Conservation (phyloP, 2,329 filamentous ascomycete species). For the Trichophyton benhamiae region DNA sequence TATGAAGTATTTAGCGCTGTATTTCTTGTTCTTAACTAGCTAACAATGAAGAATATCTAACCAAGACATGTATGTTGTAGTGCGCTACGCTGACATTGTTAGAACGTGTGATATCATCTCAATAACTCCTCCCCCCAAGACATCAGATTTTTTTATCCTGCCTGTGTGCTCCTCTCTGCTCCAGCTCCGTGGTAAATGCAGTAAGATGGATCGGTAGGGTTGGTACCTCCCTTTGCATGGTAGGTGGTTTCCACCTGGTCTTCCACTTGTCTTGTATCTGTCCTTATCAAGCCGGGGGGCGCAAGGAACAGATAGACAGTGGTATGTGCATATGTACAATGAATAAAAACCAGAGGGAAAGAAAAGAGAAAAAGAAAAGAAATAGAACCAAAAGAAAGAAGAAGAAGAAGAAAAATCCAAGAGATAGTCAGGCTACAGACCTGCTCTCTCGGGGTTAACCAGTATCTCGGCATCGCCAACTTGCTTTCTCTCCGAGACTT, state of each 20-base stretch:
- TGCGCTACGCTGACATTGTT: not conserved
- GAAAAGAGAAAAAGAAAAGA: not conserved
- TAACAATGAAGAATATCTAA: not conserved
- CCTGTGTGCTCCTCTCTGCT: not conserved
- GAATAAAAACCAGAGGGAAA: not conserved
- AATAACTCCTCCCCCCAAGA: not conserved
- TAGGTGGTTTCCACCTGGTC: not conserved
- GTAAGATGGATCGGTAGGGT: not conserved
- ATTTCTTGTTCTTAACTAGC: not conserved
- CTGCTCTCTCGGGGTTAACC: constrained; percentile 43
- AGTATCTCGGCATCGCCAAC: constrained; percentile 77
- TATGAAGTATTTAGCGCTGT: not conserved
- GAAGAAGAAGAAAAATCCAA: not conserved
- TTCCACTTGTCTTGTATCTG: not conserved
- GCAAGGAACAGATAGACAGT: not conserved
- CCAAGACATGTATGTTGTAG: not conserved
- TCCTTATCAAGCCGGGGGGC: not conserved
- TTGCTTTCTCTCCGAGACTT: constrained; percentile 77
- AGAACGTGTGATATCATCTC: not conserved
- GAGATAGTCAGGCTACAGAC: not conserved
- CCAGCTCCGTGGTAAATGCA: not conserved
- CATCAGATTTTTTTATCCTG: not conserved
- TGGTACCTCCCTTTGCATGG: not conserved
- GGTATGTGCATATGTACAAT: not conserved
- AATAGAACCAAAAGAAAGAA: not conserved